A percentile compares a stretch with the other conserved stretches of the same genome.
Conservation (phyloP, 2,329 filamentous ascomycete species). For the Aschersonia sp. region DNA sequence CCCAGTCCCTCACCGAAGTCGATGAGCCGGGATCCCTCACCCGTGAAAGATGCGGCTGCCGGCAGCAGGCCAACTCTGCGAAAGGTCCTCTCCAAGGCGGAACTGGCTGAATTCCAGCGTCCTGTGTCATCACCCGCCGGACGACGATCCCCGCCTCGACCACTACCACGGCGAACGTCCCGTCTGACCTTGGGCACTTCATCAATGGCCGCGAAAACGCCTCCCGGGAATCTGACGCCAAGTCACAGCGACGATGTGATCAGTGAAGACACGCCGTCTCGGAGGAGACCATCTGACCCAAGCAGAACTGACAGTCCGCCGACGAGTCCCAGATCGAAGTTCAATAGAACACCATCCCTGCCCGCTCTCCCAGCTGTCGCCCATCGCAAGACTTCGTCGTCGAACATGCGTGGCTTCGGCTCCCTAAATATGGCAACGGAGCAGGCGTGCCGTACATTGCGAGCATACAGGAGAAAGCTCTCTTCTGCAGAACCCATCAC, state of each 20-base stretch:
- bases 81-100: constrained; percentile 73
- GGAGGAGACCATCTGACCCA: constrained; percentile 29
- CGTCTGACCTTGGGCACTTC: constrained; percentile 27
- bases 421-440: constrained; percentile 49
- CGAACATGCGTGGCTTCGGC: constrained; percentile 35
- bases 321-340: constrained; percentile 31
- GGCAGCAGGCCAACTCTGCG: constrained; percentile 60
- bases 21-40: constrained; percentile 37
- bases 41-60: constrained; percentile 38
- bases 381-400: constrained; percentile 33
- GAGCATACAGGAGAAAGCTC: constrained; percentile 49
- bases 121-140: constrained; percentile 27
- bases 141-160: constrained; percentile 40
- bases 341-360: constrained; percentile 37
- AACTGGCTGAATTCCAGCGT: constrained; percentile 66
- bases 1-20: constrained; percentile 26
- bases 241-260: constrained; percentile 25
- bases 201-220: constrained; percentile 20
- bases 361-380: constrained; percentile 29
- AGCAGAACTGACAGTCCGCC: constrained; percentile 33
- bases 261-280: constrained; percentile 31
- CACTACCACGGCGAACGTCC: constrained; percentile 39
- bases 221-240: constrained; percentile 21
- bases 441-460: constrained; percentile 46
- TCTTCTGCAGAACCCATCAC: constrained; percentile 40